Evolutionary conservation across 441 rosid species (phyloP).

Genomic region (Syzygium malaccense): DNA sequence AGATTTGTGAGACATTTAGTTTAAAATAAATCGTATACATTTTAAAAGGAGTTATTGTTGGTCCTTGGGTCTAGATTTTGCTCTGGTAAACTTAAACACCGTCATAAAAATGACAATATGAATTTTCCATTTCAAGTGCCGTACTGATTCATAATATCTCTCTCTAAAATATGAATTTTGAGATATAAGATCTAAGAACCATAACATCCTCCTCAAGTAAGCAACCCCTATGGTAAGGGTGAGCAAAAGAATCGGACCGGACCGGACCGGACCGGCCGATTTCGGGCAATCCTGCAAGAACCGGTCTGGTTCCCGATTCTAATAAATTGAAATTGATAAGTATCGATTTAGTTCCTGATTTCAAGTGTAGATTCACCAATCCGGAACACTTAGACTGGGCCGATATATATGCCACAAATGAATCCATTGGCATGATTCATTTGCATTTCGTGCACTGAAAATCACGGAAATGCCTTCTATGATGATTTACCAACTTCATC

Average conservation of each 20-base stretch:
- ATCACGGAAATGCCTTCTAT: not conserved
- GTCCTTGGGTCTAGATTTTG: too few species aligned
- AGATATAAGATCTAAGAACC: not conserved
- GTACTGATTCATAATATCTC: not conserved
- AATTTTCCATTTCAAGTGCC: not conserved
- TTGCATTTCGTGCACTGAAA: not conserved
- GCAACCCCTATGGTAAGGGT: too few species aligned
- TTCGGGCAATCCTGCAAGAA: accelerated
- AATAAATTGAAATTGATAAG: too few species aligned
- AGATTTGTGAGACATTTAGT: not conserved
- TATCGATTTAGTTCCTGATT: accelerated
- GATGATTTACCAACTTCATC: not conserved
- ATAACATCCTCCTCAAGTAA: not conserved
- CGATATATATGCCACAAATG: not conserved
- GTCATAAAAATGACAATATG: not conserved
- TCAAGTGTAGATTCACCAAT: accelerated
- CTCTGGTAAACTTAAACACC: too few species aligned
- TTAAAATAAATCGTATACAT: not conserved
- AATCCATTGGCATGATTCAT: not conserved
- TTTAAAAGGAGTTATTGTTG: too few species aligned
- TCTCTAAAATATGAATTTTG: not conserved
- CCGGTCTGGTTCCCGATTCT: accelerated
- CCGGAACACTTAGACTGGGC: accelerated
- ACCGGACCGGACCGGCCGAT: too few species aligned
- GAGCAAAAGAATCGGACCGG: too few species aligned